Conservation (phyloP, 257 asterid genomes). For the Cordia subcordata region DNA sequence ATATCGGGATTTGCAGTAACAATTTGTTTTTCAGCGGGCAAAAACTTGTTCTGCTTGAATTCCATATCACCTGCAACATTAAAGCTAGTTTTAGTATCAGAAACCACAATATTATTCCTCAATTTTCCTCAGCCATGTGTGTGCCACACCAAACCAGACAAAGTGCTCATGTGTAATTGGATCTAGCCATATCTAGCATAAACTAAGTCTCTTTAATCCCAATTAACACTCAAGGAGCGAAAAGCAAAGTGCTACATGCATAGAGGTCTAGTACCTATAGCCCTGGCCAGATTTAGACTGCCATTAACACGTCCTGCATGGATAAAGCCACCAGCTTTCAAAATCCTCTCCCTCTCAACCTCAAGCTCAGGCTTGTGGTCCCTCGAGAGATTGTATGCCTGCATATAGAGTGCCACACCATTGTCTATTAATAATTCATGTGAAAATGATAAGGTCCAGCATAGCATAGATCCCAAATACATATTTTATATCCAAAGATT, state of each 20-base stretch:
- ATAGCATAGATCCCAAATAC: not conserved
- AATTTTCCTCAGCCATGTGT: too few species aligned
- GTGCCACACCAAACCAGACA: too few species aligned
- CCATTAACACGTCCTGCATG: conserved; percentile 96
- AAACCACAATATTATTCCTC: too few species aligned
- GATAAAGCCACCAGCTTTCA: conserved; percentile 93
- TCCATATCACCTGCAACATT: conserved; percentile 88
- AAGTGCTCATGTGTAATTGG: too few species aligned
- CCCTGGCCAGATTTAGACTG: conserved; percentile 90
- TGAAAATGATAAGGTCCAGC: too few species aligned
- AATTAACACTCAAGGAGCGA: not conserved
- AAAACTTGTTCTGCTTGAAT: conserved; percentile 94
- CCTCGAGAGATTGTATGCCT: conserved; percentile 96
- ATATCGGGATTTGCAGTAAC: conserved; percentile 94
- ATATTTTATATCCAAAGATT: too few species aligned
- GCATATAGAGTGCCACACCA: conserved; percentile 10
- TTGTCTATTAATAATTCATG: not conserved
- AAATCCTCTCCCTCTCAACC: conserved; percentile 81
- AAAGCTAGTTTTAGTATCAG: not conserved
- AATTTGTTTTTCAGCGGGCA: conserved; percentile 85
- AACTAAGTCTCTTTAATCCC: too few species aligned
- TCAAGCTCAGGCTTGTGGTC: conserved; percentile 97
- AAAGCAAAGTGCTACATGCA: conserved; percentile 5
- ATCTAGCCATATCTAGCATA: too few species aligned
- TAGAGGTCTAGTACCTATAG: conserved; percentile 54